phyloP scores from a whole-genome alignment of 2,329 filamentous ascomycete species.

The Neopestalotiopsis sp. region DNA sequence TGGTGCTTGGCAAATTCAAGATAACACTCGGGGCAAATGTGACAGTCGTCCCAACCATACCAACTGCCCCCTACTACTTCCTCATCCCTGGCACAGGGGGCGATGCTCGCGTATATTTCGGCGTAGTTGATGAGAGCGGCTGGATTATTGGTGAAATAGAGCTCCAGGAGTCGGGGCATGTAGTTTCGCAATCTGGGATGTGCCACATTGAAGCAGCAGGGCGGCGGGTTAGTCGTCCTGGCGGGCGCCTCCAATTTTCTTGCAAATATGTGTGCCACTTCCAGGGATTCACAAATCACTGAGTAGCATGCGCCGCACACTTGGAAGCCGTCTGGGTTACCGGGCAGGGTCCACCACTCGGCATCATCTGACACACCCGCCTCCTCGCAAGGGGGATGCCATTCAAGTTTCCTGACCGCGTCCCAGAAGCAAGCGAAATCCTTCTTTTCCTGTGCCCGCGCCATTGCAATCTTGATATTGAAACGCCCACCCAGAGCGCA shows the following conservation, averaged over 20 bases:
- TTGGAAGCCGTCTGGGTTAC: constrained; percentile 36
- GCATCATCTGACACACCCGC: constrained; percentile 32
- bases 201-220: constrained; percentile 40
- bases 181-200: constrained; percentile 34
- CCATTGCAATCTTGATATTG: constrained; percentile 36
- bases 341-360: constrained; percentile 41
- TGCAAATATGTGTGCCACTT: constrained; percentile 36
- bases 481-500: constrained; percentile 37
- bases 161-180: constrained; percentile 30
- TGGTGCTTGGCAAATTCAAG: constrained; percentile 36
- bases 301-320: constrained; percentile 43
- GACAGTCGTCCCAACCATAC: constrained; percentile 43
- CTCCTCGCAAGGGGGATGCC: constrained; percentile 35
- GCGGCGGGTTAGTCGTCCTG: constrained; percentile 23
- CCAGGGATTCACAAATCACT: constrained; percentile 36
- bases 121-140: constrained; percentile 34
- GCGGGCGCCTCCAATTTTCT: constrained; percentile 25
- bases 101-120: constrained; percentile 34
- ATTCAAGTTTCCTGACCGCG: constrained; percentile 31
- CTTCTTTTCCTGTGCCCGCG: constrained; percentile 33
- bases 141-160: constrained; percentile 33
- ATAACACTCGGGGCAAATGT: constrained; percentile 43
- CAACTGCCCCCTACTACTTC: constrained; percentile 28
- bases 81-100: constrained; percentile 32
- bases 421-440: constrained; percentile 41